These are phyloP conservation scores for Macroventuria anomochaeta DNA, from an alignment of 2,329 filamentous ascomycete genomes.

Conservation along the genomic window DNA sequence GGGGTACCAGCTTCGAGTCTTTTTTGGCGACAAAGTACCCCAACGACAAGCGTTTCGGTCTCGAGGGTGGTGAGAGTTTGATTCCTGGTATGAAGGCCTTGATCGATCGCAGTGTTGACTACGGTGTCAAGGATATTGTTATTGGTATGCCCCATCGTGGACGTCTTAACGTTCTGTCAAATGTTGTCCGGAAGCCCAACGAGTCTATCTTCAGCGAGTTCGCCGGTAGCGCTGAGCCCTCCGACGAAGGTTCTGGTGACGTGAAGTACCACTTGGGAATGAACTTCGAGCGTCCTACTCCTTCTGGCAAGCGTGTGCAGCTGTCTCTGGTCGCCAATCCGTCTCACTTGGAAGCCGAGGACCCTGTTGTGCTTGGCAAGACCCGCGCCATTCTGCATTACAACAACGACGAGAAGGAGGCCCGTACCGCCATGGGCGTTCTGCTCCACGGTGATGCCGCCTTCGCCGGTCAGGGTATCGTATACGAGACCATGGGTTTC, in stretches of 20 bases:
- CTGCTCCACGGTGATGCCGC: slow-evolving; percentile 96
- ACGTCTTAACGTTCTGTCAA: slow-evolving; percentile 95
- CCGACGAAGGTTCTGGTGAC: slow-evolving; percentile 95
- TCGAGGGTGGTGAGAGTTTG: slow-evolving; percentile 95
- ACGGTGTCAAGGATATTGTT: slow-evolving; percentile 98
- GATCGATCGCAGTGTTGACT: slow-evolving; percentile 97
- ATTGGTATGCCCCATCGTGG: slow-evolving; percentile 99
- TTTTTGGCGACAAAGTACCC: slow-evolving; percentile 98
- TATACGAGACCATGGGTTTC: slow-evolving; percentile 99
- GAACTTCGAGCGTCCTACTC: slow-evolving; percentile 99
- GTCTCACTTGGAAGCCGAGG: slow-evolving; percentile 96
- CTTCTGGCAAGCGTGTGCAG: slow-evolving; percentile 98
- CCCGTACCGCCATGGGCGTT: slow-evolving; percentile 91
- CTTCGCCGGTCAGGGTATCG: slow-evolving; percentile 93
- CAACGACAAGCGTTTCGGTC: slow-evolving; percentile 98
- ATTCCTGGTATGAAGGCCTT: slow-evolving; percentile 99
- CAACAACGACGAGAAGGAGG: slow-evolving; percentile 93
- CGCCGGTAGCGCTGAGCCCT: slow-evolving; percentile 81
- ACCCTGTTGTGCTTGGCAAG: slow-evolving; percentile 97
- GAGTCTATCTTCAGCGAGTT: slow-evolving; percentile 99
- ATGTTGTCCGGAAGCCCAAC: slow-evolving; percentile 98
- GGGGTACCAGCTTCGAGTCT: slow-evolving; percentile 95
- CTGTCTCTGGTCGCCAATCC: slow-evolving; percentile 97
- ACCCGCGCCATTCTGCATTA: slow-evolving; percentile 98
- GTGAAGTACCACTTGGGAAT: slow-evolving; percentile 99